A percentile compares a stretch with the other conserved stretches of the same genome.
Conservation (phyloP, 257 asterid genomes). For the Verbascum thapsus region DNA sequence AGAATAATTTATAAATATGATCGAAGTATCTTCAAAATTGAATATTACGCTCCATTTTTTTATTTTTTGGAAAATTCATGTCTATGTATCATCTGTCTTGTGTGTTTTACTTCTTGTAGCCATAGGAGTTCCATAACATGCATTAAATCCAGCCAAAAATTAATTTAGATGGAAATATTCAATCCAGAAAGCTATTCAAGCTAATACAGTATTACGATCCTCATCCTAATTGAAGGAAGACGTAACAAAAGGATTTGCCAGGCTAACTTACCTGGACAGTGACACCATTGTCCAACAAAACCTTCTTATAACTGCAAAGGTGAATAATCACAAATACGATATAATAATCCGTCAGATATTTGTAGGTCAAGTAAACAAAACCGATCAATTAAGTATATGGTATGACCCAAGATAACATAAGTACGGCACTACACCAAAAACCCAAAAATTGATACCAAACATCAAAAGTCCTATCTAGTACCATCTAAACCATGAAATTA, state of each 20-base stretch:
- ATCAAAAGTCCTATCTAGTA: no score
- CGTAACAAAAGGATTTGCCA: conserved; percentile 2
- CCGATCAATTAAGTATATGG: conserved; percentile 16
- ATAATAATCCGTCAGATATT: conserved; percentile 5
- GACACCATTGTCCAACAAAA: conserved; percentile 84
- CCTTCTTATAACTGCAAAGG: conserved; percentile 77
- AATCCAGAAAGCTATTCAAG: neutral
- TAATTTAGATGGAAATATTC: neutral
- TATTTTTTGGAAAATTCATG: conserved; percentile 1
- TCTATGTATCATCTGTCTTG: neutral
- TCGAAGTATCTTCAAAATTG: neutral
- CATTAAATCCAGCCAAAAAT: neutral
- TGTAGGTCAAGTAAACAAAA: conserved; percentile 23
- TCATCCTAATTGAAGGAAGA: conserved; percentile 7
- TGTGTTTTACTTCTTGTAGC: neutral
- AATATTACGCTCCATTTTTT: neutral
- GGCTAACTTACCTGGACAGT: conserved; percentile 67
- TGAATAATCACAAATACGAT: conserved; percentile 28
- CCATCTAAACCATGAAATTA: neutral
- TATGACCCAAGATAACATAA: conserved; percentile 19
- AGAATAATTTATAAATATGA: neutral
- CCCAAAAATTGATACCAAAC: neutral
- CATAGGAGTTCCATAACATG: no score
- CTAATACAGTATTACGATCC: conserved; percentile 4
- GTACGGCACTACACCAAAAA: conserved; percentile 4